Conservation (phyloP, 2,329 filamentous ascomycete species). For the Fusarium bactridioides region DNA sequence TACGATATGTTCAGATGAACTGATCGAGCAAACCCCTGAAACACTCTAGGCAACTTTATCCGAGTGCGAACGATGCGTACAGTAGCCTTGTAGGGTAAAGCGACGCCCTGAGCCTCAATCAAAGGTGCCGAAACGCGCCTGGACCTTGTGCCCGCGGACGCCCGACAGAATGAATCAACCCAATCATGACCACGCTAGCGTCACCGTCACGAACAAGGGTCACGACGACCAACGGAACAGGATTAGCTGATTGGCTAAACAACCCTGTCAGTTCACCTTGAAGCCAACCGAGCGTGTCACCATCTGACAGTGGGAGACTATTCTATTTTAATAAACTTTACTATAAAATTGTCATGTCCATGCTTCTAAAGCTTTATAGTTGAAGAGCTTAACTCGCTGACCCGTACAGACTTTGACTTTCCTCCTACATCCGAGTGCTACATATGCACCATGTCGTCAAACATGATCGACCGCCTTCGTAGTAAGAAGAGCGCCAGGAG, state of each 20-base stretch:
- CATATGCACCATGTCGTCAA: background rate
- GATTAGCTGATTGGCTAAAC: background rate
- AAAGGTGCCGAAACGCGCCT: background rate
- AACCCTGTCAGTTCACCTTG: background rate
- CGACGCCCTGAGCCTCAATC: background rate
- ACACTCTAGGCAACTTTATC: background rate
- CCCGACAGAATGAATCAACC: background rate
- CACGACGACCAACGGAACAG: background rate
- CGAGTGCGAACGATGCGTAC: background rate
- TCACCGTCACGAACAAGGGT: background rate
- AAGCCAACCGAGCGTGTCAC: background rate
- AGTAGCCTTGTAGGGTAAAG: background rate
- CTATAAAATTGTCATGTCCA: background rate
- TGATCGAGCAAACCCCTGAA: background rate
- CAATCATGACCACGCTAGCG: background rate
- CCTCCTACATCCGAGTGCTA: accelerated
- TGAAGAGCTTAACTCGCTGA: background rate
- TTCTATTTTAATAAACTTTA: background rate
- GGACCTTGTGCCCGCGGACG: background rate
- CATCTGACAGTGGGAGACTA: no score
- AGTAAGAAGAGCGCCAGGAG: background rate
- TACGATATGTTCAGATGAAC: background rate
- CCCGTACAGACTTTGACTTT: background rate
- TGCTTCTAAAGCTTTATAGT: background rate
- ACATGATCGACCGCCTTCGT: background rate